These are phyloP conservation scores for Hortiboletus campestris DNA, from an alignment of 768 basidiomycete species.

Conservation along the genomic window DNA sequence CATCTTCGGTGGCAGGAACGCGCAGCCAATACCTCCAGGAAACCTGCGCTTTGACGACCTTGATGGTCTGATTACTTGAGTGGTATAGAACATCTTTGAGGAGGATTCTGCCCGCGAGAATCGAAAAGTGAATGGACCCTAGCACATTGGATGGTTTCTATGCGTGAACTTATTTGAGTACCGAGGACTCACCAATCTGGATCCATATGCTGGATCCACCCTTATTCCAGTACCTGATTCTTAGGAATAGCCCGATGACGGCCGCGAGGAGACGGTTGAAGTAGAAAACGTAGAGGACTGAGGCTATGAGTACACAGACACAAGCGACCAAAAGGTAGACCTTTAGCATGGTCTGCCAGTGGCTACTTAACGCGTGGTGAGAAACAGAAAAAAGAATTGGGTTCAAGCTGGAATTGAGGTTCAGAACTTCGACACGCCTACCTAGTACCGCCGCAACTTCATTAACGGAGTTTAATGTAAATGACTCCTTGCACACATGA, in stretches of 20 bases:
- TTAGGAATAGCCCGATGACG: constrained; percentile 61
- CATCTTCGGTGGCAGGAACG: constrained; percentile 71
- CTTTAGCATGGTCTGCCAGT: constrained; percentile 51
- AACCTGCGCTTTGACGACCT: constrained; percentile 78
- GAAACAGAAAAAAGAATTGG: neutral
- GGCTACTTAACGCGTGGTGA: neutral
- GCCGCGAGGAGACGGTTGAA: constrained; percentile 84
- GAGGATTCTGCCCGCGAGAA: constrained; percentile 82
- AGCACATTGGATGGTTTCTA: neutral
- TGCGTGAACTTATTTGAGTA: neutral
- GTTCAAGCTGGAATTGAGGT: neutral
- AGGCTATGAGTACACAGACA: constrained; percentile 50
- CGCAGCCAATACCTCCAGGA: constrained; percentile 96
- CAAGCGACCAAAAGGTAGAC: constrained; percentile 61
- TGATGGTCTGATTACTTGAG: constrained; percentile 88
- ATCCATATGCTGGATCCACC: constrained; percentile 79
- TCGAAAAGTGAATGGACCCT: constrained; percentile 92
- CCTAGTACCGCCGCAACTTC: too few species aligned
- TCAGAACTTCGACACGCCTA: constrained; percentile 5
- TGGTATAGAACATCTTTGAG: constrained; percentile 88
- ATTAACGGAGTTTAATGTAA: too few species aligned
- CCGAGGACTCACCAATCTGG: constrained; percentile 59
- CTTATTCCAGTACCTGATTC: constrained; percentile 76
- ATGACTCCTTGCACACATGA: too few species aligned
- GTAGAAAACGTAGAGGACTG: constrained; percentile 83